These are phyloP conservation scores for Epichloe brachyelytri DNA, from an alignment of 2,329 filamentous ascomycete species.

Conservation along the genomic window DNA sequence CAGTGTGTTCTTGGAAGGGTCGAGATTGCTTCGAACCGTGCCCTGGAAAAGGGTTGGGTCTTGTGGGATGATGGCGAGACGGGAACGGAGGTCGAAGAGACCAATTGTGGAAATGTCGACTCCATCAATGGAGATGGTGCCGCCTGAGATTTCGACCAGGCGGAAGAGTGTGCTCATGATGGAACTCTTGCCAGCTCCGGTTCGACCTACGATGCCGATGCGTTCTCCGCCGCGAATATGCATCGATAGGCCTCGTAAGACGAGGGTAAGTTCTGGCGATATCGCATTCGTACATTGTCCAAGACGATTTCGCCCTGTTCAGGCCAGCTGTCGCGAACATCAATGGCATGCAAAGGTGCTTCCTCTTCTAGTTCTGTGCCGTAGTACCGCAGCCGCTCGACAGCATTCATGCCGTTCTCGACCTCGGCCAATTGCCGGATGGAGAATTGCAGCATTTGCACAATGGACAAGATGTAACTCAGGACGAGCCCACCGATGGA, in stretches of 20 bases:
- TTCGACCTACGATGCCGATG: conserved; percentile 70
- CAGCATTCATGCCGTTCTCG: conserved; percentile 96
- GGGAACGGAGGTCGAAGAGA: conserved; percentile 60
- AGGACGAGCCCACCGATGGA: conserved; percentile 80
- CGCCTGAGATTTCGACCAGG: conserved; percentile 51
- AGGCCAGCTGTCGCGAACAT: conserved; percentile 69
- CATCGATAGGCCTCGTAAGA: conserved; percentile 58
- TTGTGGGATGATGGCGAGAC: conserved; percentile 72
- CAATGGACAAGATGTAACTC: conserved; percentile 84
- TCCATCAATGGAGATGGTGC: conserved; percentile 52
- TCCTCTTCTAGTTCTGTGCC: conserved; percentile 79
- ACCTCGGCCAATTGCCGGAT: conserved; percentile 89
- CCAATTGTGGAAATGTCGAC: conserved; percentile 61
- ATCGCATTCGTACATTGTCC: conserved; percentile 65
- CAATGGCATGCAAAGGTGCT: conserved; percentile 64
- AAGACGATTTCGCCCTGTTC: conserved; percentile 73
- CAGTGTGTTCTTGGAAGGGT: conserved; percentile 67
- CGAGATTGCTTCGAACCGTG: conserved; percentile 66
- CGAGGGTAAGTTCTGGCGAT: conserved; percentile 60
- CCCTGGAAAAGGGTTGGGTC: conserved; percentile 75
- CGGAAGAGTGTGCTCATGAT: conserved; percentile 78
- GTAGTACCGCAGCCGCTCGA: conserved; percentile 85
- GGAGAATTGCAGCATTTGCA: conserved; percentile 92
- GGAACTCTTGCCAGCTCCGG: conserved; percentile 70
- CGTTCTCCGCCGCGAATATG: conserved; percentile 64